Evolutionary conservation across 179 eudicot species (phyloP), one percentile per base, ranked within the genome.

Genomic region (Spergularia azorica): DNA sequence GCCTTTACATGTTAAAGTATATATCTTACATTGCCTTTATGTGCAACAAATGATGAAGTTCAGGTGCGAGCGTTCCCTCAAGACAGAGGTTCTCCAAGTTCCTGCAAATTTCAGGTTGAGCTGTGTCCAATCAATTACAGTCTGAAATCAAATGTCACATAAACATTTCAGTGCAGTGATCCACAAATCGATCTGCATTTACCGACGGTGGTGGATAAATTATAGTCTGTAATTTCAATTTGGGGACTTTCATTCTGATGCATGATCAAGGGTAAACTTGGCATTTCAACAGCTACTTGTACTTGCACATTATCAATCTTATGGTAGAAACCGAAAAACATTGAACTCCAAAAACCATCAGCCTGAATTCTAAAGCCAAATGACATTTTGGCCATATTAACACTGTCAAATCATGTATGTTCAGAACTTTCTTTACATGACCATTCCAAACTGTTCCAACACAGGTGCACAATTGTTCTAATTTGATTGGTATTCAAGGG

Each of bases 1-100:
- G 7, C 56, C 26, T 65, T 65, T 48, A 60, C 15, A 26, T 56
- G 18, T 59, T 67, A 2, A 15, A 46, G 70, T n/a, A n/a, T n/a
- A 78, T 68, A 14, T 17, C 92, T 81, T 89, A 94, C 98, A 92
- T 94, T 6, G 86, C 85, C 78, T 94, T 92, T 12, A 90, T 56
- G 63, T 88, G 89, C 77, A 75, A 36, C 70, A 94, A 76, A 63
- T 88, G 78, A 57, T 79, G 89, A 71, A 94, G 87, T 46, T 89
- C 92, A 59, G 91, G 88, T 51, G 94, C 85, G 9, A 94, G 85
- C 57, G 94, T 92, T 71, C 97, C 98, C 74, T 75, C 76, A 50
- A 94, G 91, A 86, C 88, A 77, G 5, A 92, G 88, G 81, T 89
- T 87, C 67, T 73, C 81, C 85, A 94, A 82, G 82, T 89, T 83